Percentiles rank a stretch among this genome's conserved stretches.
Evolutionary conservation across 139 green algal species (phyloP).

Genomic region (Eudorina sp.): DNA sequence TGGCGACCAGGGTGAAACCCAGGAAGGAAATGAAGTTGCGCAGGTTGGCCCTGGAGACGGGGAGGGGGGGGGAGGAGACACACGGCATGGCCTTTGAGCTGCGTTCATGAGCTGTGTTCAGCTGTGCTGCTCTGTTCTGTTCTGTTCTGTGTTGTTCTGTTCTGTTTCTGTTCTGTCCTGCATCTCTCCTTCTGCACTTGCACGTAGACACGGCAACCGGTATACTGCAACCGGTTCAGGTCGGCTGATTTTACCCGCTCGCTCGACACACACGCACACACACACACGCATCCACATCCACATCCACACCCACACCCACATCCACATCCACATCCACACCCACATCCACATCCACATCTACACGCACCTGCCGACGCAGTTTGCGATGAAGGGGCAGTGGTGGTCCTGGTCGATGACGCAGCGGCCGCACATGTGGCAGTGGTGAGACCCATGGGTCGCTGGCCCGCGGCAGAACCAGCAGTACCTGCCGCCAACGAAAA

Average conservation of each 20-base stretch:
- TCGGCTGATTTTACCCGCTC: too few relatives aligned
- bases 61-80: background rate
- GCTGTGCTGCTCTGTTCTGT: too few relatives aligned
- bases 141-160: background rate
- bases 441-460: slow-evolving; percentile 57
- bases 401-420: slow-evolving; percentile 74
- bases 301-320: background rate
- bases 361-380: slow-evolving; percentile 46
- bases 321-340: background rate
- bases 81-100: too few relatives aligned
- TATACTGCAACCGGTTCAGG: background rate
- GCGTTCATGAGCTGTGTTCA: too few relatives aligned
- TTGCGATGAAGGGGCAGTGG: slow-evolving; percentile 65
- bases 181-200: background rate
- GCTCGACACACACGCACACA: too few relatives aligned
- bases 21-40: slow-evolving; percentile 69
- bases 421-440: slow-evolving; percentile 64
- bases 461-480: slow-evolving; percentile 56
- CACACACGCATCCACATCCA: background rate
- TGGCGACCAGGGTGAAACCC: slow-evolving; percentile 18
- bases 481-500: slow-evolving; percentile 8
- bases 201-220: background rate
- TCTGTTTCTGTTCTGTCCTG: background rate
- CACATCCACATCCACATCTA: background rate
- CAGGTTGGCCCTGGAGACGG: slow-evolving; percentile 53